Conservation (phyloP, 257 asterid species). For the Nicotiana noctiflora region DNA sequence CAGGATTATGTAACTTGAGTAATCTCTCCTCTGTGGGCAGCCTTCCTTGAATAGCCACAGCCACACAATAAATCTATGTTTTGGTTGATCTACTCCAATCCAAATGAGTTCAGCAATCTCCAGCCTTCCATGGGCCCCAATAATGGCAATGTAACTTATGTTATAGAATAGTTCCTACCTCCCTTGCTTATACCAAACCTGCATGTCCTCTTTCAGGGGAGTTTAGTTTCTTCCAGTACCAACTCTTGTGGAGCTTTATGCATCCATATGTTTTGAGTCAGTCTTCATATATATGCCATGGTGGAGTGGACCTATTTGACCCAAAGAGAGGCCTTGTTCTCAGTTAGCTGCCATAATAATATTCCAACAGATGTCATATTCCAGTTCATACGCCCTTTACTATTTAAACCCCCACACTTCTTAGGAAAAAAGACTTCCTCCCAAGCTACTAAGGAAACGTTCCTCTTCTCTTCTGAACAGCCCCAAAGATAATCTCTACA, state of each 20-base stretch:
- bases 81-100: background rate
- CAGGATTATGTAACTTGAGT: background rate
- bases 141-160: background rate
- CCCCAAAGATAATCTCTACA: background rate
- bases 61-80: background rate
- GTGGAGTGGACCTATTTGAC: background rate
- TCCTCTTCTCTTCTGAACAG: background rate
- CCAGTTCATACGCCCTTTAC: background rate
- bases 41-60: background rate
- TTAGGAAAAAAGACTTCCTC: background rate
- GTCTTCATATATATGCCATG: background rate
- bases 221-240: background rate
- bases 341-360: background rate
- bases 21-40: background rate
- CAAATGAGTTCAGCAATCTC: background rate
- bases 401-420: background rate
- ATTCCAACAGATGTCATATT: background rate
- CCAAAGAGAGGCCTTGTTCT: background rate
- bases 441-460: background rate
- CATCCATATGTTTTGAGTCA: background rate
- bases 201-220: background rate
- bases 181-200: background rate
- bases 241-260: background rate
- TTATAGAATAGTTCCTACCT: background rate
- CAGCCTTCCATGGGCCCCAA: background rate